Evolutionary conservation across 257 asterid species (phyloP), one percentile per base, ranked within the genome.

Genomic region (Phtheirospermum japonicum): DNA sequence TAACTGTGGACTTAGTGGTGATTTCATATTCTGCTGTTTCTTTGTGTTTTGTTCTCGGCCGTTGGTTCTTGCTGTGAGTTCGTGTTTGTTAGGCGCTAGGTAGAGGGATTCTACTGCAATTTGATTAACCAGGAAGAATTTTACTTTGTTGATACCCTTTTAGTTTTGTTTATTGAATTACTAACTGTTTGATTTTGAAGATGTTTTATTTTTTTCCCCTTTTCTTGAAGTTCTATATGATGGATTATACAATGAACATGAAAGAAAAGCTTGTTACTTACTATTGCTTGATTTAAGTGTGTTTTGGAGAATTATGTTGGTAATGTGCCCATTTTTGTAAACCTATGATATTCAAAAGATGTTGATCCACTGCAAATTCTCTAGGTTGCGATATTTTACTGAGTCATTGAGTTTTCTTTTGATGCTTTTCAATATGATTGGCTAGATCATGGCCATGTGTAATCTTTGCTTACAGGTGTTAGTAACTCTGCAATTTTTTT

Each of bases 241-340:
- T 17, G 9, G 43, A 5, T 33, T 6, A 33, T 9, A 12, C 6
- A 40, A 17, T 50, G 48, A 26, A 9, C 65, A 43, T 30, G 51
- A 63, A 16, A 28, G 18, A 42, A n/a, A 42, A 42, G 49, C 11
- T 42, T 2, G 8, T 9, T 18, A 10, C 19, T 9, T 18, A 10
- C 19, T 45, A 2, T 59, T 36, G 51, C 51, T 59, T 37, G 34
- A 19, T 57, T 23, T 18, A 23, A 23, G 19, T 42, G 36, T 13
- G 9, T 36, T 59, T 59, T 59, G 65, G 34, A 20, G 26, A 42
- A 13, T 32, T 48, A 32, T 62, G 67, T 30, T 31, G 58, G 58
- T 17, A 18, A 7, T 5, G 2, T 11, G 18, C 12, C 16, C 19
- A 6, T 26, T 43, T 7, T 59, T 12, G 39, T 43, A 17, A 46